These are phyloP conservation scores for Fragilaria radians DNA, from an alignment of 108 stramenopile genomes.

Conservation along the genomic window DNA sequence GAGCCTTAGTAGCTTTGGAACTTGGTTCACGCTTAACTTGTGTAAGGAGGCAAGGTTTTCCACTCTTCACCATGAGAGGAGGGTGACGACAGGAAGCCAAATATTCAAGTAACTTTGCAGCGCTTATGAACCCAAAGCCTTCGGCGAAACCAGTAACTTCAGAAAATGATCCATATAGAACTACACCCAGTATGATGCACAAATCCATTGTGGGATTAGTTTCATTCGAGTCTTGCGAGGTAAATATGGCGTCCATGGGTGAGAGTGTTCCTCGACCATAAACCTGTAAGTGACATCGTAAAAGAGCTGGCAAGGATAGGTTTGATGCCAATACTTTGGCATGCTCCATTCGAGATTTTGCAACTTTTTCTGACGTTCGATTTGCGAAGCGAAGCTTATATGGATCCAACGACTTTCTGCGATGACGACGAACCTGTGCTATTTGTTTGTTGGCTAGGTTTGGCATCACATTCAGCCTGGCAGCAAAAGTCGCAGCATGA, in stretches of 20 bases:
- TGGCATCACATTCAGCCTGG: constrained; percentile 1
- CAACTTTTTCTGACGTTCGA: constrained; percentile 9
- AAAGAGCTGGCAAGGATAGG: constrained; percentile 65
- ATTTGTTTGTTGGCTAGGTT: too few species aligned
- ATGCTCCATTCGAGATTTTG: constrained; percentile 19
- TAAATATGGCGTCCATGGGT: constrained; percentile 19
- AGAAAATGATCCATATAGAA: constrained; percentile 54
- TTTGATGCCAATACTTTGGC: constrained; percentile 36
- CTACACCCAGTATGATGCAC: constrained; percentile 31
- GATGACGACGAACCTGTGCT: constrained; percentile 21
- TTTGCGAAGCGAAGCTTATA: too few species aligned
- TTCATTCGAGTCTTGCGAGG: background rate
- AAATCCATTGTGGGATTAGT: background rate
- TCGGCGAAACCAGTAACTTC: constrained; percentile 48
- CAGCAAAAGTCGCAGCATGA: background rate
- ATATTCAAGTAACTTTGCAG: constrained; percentile 48
- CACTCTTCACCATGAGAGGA: too few species aligned
- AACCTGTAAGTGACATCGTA: constrained; percentile 49
- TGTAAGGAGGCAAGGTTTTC: too few species aligned
- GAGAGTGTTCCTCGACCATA: constrained; percentile 44
- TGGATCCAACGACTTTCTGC: too few species aligned
- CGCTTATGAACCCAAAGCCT: constrained; percentile 64
- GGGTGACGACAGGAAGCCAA: too few species aligned
- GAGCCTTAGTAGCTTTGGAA: too few species aligned
- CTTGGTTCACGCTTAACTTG: too few species aligned